Percentiles rank a stretch among this genome's conserved stretches.
These are phyloP conservation scores for Fusarium sp. DNA, from an alignment of 2,329 filamentous ascomycete species.

Conservation along the genomic window DNA sequence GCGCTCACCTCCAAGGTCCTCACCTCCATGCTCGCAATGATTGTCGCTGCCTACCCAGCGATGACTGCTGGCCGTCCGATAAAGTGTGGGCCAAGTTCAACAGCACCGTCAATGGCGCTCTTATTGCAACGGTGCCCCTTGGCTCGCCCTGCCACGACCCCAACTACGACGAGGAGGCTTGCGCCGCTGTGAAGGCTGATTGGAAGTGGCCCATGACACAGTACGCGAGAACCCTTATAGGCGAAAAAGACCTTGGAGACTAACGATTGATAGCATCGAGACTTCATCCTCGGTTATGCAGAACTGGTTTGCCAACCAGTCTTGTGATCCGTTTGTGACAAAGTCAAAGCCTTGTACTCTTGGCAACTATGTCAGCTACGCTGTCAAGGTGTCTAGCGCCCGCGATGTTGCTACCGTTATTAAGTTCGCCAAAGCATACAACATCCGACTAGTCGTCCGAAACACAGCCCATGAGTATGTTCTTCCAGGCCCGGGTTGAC, in stretches of 20 bases:
- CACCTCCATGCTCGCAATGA: slow-evolving; percentile 2
- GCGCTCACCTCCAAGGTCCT: neutral
- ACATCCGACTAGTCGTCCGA: slow-evolving; percentile 52
- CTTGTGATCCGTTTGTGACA: slow-evolving; percentile 54
- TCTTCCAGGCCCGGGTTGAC: neutral
- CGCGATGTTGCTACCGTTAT: slow-evolving; percentile 49
- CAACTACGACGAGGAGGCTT: slow-evolving; percentile 58
- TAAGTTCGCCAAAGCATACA: slow-evolving; percentile 53
- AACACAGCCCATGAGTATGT: slow-evolving; percentile 49
- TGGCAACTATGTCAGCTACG: slow-evolving; percentile 57
- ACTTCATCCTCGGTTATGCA: slow-evolving; percentile 56
- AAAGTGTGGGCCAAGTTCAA: slow-evolving; percentile 62
- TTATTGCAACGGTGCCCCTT: slow-evolving; percentile 63
- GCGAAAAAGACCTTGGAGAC: neutral
- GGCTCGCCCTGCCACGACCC: slow-evolving; percentile 62
- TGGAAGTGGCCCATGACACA: slow-evolving; percentile 61
- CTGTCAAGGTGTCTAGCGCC: slow-evolving; percentile 49
- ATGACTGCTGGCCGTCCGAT: slow-evolving; percentile 62
- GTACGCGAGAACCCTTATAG: slow-evolving; percentile 46
- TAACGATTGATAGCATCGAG: slow-evolving; percentile 42
- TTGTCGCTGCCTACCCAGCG: slow-evolving; percentile 63
- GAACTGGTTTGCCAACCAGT: slow-evolving; percentile 52
- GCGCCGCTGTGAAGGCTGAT: slow-evolving; percentile 53
- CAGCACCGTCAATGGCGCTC: slow-evolving; percentile 58
- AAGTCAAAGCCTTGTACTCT: slow-evolving; percentile 54